Evolutionary conservation across 2,329 filamentous ascomycete species (phyloP).

Genomic region (Colletotrichum shisoi): DNA sequence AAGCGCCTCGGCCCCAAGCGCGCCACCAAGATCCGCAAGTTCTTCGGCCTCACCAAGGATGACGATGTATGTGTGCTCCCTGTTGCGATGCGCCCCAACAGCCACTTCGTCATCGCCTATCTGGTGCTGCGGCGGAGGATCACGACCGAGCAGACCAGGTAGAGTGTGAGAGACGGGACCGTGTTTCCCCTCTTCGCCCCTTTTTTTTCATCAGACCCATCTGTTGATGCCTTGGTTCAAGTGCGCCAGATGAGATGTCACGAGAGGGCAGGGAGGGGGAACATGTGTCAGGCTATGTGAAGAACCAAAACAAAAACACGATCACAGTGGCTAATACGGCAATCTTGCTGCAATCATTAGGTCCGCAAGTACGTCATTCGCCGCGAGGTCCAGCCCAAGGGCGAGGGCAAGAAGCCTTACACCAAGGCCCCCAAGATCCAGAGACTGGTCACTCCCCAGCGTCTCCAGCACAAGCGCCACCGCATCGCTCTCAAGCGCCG

Average conservation of each 20-base stretch:
- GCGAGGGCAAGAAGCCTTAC: conserved; percentile 96
- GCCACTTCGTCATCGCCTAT: conserved; percentile 75
- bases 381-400: conserved; percentile 96
- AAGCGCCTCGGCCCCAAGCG: conserved; percentile 99
- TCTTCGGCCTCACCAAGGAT: conserved; percentile 99
- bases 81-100: conserved; percentile 52
- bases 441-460: conserved; percentile 98
- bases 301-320: conserved; percentile 21
- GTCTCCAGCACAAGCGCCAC: conserved; percentile 99
- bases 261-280: conserved; percentile 1
- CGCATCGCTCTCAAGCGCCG: conserved; percentile 97
- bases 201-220: conserved; percentile 10
- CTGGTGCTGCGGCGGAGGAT: conserved; percentile 58
- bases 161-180: conserved; percentile 65
- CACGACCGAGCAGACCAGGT: conserved; percentile 55
- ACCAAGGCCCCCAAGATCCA: conserved; percentile 99
- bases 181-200: conserved; percentile 32
- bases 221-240: conserved; percentile 39
- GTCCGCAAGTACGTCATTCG: conserved; percentile 99
- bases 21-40: conserved; percentile 99
- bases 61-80: conserved; percentile 87
- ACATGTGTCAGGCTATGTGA: conserved; percentile 33
- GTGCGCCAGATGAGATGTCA: conserved; percentile 27
- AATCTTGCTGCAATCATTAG: conserved; percentile 57
- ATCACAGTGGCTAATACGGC: conserved; percentile 47